These are phyloP conservation scores for Cladosporium sp. DNA, from an alignment of 2,329 filamentous ascomycete species.

Conservation along the genomic window DNA sequence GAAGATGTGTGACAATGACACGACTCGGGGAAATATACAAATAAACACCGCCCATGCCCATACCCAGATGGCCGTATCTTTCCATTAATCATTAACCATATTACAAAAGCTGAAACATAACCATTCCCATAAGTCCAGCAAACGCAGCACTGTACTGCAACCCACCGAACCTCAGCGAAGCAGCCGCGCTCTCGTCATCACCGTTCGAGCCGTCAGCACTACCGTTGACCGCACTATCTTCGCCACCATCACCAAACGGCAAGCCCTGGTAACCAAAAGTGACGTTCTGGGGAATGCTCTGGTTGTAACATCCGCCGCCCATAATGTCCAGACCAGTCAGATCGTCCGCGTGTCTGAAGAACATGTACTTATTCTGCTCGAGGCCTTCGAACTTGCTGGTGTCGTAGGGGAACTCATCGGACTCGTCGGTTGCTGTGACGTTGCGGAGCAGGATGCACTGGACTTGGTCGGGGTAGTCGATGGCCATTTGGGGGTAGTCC, in stretches of 20 bases:
- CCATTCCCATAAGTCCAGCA: constrained; percentile 2
- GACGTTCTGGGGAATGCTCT: constrained; percentile 62
- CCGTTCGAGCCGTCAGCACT: constrained; percentile 3
- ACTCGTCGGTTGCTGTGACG: constrained; percentile 63
- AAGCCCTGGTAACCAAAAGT: constrained; percentile 62
- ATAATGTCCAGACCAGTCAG: constrained; percentile 61
- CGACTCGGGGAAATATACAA: too few species aligned
- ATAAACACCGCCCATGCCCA: too few species aligned
- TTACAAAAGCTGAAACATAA: constrained; percentile 9
- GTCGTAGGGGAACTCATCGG: constrained; percentile 70
- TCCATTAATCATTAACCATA: too few species aligned
- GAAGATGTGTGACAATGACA: too few species aligned
- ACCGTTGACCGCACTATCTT: constrained; percentile 13
- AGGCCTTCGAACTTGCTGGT: constrained; percentile 66
- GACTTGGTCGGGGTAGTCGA: constrained; percentile 65
- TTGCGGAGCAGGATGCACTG: constrained; percentile 76
- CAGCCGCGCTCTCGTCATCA: not conserved
- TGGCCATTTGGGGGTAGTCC: constrained; percentile 50
- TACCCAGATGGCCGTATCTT: too few species aligned
- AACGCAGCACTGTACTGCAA: constrained; percentile 8
- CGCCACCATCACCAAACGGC: constrained; percentile 22
- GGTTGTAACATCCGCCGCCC: constrained; percentile 65
- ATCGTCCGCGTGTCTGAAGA: constrained; percentile 70
- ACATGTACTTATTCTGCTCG: constrained; percentile 69
- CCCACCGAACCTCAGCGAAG: not conserved